These are phyloP conservation scores for Verticillium longisporum DNA, from an alignment of 2,329 filamentous ascomycete genomes.

Conservation along the genomic window DNA sequence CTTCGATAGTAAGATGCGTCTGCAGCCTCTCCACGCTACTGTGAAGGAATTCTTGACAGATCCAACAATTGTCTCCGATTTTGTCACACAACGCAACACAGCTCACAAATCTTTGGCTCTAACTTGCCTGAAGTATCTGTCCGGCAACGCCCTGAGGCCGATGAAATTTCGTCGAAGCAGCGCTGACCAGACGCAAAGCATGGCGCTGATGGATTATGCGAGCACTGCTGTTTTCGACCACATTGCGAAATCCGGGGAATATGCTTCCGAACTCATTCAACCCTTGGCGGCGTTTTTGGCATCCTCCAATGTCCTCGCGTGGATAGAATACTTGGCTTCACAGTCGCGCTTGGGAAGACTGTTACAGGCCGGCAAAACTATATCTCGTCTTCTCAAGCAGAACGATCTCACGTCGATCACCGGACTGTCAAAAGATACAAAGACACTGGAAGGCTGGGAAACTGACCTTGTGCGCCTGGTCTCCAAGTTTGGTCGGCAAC, in stretches of 20 bases:
- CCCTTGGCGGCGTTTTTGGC: neutral
- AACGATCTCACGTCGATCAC: neutral
- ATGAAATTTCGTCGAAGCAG: neutral
- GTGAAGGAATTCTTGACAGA: neutral
- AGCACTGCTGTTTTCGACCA: neutral
- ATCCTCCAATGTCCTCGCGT: neutral
- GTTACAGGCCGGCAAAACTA: neutral
- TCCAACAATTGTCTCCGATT: neutral
- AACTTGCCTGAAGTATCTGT: neutral
- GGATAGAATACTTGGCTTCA: neutral
- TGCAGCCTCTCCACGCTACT: neutral
- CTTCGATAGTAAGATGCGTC: neutral
- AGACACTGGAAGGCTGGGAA: neutral
- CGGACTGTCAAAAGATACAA: neutral
- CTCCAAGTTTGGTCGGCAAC: neutral
- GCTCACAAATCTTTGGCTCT: neutral
- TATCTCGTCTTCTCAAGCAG: neutral
- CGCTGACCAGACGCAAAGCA: neutral
- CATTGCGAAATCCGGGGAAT: neutral
- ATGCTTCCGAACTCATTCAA: neutral
- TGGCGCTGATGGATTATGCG: neutral
- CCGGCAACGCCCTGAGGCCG: neutral
- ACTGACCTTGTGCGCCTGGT: neutral
- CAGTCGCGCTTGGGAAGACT: neutral
- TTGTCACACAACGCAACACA: neutral